Base-by-base conservation (phyloP, 306 rosid species). In the Vigna mungo region DNA sequence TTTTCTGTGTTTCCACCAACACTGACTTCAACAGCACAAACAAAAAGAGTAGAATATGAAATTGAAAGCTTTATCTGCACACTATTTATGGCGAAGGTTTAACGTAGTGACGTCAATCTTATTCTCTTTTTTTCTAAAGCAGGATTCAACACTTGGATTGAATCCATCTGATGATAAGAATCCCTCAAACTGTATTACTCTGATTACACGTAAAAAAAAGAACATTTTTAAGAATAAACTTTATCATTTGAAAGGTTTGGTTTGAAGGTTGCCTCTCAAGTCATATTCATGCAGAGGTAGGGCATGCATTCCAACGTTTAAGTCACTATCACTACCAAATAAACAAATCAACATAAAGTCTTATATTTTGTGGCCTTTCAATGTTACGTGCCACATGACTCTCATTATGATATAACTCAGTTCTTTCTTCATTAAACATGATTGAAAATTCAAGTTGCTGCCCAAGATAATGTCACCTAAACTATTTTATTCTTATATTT, bases 21-120 rank as follows among this genome's bases (percentile, higher is more conserved):
- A 67, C 66, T 75, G 32, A 49, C 59, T 68, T 75, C 71, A 46
- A 75, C n/a, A 68, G 23, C 80, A 59, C 80, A 39, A 58, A 75
- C 63, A 74, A 49, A 75, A 75, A 30, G 34, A 30, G 56, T 8
- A 55, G 32, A 21, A 47, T 34, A 25, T 36, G 44, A 74, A 67
- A 68, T 58, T 58, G 5, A 48, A 81, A 15, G 51, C 43, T 58
- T 74, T 66, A 34, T 18, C 36, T 30, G 17, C 23, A 20, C 84
- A 74, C 76, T 27, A 67, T 67, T 69, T 59, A 75, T 81, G 84
- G 51, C 66, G 37, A 20, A 48, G 64, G 53, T 23, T 68, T 25
- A 27, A 61, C 41, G 51, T 7, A 59, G 61, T 41, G 56, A 37
- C 44, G 36, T 60, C 81, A 51, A 66, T 23, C 4, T 7, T 0